phyloP scores from a whole-genome alignment of 306 rosid species.

The Pyrus communis region DNA sequence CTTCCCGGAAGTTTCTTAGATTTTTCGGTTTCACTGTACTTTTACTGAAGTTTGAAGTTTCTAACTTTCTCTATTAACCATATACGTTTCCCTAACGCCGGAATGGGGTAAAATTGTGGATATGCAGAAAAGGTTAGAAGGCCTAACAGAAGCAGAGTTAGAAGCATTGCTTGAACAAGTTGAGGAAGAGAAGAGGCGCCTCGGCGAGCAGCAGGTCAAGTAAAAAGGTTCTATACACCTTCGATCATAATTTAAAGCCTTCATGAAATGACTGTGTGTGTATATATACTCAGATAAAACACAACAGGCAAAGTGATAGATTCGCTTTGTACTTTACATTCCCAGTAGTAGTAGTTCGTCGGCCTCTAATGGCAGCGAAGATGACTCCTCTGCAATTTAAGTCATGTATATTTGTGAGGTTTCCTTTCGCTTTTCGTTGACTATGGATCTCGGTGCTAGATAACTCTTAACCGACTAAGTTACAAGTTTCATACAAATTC shows the following conservation, averaged over 20 bases:
- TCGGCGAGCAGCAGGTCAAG: constrained; percentile 40
- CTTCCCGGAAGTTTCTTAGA: not conserved
- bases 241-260: constrained; percentile 16
- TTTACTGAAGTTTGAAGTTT: not conserved
- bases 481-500: no score
- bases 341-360: no score
- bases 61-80: no score
- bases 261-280: constrained; percentile 4
- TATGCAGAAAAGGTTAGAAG: constrained; percentile 91
- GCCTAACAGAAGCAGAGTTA: constrained; percentile 92
- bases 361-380: no score
- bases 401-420: no score
- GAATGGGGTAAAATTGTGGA: constrained; percentile 3
- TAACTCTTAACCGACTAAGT: no score
- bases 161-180: constrained; percentile 81
- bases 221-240: constrained; percentile 25
- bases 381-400: no score
- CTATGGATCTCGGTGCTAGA: no score
- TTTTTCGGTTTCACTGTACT: not conserved
- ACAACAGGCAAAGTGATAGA: not conserved
- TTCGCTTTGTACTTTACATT: no score
- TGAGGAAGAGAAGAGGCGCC: constrained; percentile 84
- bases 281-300: not conserved
- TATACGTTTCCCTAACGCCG: not conserved
- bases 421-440: no score